Conservation (phyloP, 768 basidiomycete genomes). For the Trametes villosa region DNA sequence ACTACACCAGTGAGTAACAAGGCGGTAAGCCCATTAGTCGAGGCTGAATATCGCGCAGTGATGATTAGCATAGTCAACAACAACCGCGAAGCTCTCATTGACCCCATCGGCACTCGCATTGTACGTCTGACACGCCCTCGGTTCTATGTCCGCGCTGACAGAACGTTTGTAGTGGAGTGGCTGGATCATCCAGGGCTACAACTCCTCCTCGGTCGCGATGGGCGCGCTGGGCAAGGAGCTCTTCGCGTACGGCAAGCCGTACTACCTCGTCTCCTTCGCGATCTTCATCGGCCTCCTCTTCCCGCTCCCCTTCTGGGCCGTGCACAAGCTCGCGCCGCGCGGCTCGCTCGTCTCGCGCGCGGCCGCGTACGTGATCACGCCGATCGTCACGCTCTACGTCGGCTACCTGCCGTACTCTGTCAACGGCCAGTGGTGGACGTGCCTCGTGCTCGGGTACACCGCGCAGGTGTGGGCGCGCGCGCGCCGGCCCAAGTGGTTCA, state of each 20-base stretch:
- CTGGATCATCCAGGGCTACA: conserved; percentile 57
- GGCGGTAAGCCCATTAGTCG: background rate
- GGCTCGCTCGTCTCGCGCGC: conserved; percentile 37
- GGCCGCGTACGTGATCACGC: conserved; percentile 50
- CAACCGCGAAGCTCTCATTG: conserved; percentile 49
- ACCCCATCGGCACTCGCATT: conserved; percentile 53
- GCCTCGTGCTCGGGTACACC: conserved; percentile 51
- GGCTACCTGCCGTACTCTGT: conserved; percentile 53
- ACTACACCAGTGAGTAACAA: conserved; percentile 47
- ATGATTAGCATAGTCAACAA: conserved; percentile 51
- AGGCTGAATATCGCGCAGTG: conserved; percentile 38
- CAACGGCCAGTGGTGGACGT: conserved; percentile 60
- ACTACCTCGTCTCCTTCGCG: conserved; percentile 51
- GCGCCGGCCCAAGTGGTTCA: conserved; percentile 49
- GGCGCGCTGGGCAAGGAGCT: conserved; percentile 58
- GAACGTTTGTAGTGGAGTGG: conserved; percentile 49
- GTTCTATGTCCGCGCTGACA: background rate
- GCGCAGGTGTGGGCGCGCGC: conserved; percentile 56
- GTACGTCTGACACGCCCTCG: conserved; percentile 31
- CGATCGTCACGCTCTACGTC: conserved; percentile 45
- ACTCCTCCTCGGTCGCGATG: conserved; percentile 59
- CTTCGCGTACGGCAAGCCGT: conserved; percentile 51
- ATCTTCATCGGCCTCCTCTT: conserved; percentile 56
- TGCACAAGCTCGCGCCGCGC: conserved; percentile 43
- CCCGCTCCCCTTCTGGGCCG: conserved; percentile 54